Conservation (phyloP, 306 rosid species). For the Glycine tomentella region DNA sequence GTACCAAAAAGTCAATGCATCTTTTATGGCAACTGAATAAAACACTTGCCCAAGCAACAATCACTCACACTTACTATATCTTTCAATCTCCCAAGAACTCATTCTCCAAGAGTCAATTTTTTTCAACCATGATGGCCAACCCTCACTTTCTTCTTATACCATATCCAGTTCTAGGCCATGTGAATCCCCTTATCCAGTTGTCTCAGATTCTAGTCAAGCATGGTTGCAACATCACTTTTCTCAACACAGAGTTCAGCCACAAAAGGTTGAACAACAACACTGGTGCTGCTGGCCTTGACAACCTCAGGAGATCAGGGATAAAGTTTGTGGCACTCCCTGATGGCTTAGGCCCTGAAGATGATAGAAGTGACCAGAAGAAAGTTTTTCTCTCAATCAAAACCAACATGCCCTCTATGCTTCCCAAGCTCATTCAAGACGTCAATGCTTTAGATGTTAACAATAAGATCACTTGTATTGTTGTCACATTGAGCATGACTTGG, state of each 20-base stretch:
- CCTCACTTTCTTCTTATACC: conserved; percentile 54
- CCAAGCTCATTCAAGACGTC: conserved; percentile 48
- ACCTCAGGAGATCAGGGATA: conserved; percentile 34
- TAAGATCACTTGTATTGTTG: conserved; percentile 46
- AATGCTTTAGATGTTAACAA: conserved; percentile 24
- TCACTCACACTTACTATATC: background rate
- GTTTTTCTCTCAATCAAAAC: conserved; percentile 19
- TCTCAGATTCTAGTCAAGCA: conserved; percentile 44
- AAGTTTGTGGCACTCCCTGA: conserved; percentile 49
- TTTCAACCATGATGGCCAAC: conserved; percentile 28
- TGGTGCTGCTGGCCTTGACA: conserved; percentile 1
- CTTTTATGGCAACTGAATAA: background rate
- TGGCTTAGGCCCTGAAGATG: conserved; percentile 52
- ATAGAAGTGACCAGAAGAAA: conserved; percentile 41
- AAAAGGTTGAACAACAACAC: background rate
- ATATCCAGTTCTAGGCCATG: conserved; percentile 59
- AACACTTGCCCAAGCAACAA: background rate
- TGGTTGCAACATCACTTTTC: conserved; percentile 55
- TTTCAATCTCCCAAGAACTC: background rate
- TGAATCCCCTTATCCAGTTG: conserved; percentile 54
- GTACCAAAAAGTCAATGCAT: background rate
- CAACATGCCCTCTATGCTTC: conserved; percentile 53
- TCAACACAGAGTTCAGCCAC: conserved; percentile 50
- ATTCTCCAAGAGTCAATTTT: background rate
- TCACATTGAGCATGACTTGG: conserved; percentile 48